These are phyloP conservation scores for Colletotrichum magnum DNA, from an alignment of 2,329 filamentous ascomycete species.

Conservation along the genomic window DNA sequence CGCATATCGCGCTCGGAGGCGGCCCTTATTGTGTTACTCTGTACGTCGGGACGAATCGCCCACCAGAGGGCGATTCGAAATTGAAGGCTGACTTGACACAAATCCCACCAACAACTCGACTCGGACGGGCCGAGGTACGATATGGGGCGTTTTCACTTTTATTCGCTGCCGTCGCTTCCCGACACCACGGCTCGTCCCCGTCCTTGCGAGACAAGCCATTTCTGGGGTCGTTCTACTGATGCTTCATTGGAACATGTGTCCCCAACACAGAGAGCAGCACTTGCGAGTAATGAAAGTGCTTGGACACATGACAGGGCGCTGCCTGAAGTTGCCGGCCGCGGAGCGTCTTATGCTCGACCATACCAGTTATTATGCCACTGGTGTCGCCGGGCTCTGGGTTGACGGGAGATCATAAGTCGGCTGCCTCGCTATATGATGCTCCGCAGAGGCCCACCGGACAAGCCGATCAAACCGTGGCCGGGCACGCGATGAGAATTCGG, in stretches of 20 bases:
- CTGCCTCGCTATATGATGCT: slow-evolving; percentile 39
- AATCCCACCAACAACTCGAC: slow-evolving; percentile 4
- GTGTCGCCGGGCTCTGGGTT: slow-evolving; percentile 19
- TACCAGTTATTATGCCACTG: slow-evolving; percentile 13
- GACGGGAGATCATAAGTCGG: slow-evolving; percentile 40
- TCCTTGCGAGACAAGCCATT: slow-evolving; percentile 24
- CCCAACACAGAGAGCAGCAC: background rate
- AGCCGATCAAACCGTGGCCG: slow-evolving; percentile 37
- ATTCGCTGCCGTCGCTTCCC: slow-evolving; percentile 6
- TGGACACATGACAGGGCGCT: background rate
- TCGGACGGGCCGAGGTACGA: slow-evolving; percentile 2
- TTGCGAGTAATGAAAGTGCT: slow-evolving; percentile 13
- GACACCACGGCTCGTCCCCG: slow-evolving; percentile 22
- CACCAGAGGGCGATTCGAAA: slow-evolving; percentile 1
- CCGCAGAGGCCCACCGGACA: slow-evolving; percentile 17
- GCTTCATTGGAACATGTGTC: slow-evolving; percentile 8
- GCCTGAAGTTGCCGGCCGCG: slow-evolving; percentile 2
- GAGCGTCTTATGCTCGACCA: slow-evolving; percentile 2
- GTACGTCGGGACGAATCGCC: background rate
- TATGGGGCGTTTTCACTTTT: background rate
- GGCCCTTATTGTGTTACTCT: background rate
- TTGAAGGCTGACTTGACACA: slow-evolving; percentile 4
- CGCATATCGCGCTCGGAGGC: background rate
- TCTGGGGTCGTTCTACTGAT: background rate
- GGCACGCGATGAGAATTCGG: slow-evolving; percentile 11